Base-by-base conservation (phyloP, 2,329 filamentous ascomycete species). In the Metarhizium anisopliae region DNA sequence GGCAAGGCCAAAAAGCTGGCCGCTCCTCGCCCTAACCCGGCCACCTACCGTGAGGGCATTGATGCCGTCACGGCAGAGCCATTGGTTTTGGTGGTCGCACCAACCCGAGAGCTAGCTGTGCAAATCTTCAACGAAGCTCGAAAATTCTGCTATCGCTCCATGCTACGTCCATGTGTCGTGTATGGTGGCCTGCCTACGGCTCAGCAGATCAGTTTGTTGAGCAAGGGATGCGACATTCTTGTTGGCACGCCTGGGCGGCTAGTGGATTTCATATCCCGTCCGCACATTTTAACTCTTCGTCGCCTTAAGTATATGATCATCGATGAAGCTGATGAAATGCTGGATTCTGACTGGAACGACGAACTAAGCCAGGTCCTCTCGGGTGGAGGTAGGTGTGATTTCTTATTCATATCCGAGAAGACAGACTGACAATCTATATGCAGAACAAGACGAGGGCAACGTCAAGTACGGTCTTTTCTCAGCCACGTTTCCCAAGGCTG, bases 121-220 rank as follows among this genome's bases (percentile, higher is more conserved):
- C 94, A 99, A 67, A 96, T 97, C 62, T 97, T 96, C 72, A 90
- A 96, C 60, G 93, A 97, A 68, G 86, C 90, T 30, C 87, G 94
- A 59, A 90, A 93, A 63, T 83, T 97, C 51, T 96, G 91, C 68
- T 99, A 99, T 65, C 86, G 94, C 1, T 91, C 89, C 3, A 96
- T 95, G 90, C 79, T 99, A 56, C 90, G 94, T 45, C 93, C 94
- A 29, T 91, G 88, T 62, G 90, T 95, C 47, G 78, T 87, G 35
- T 99, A 97, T 62, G 94, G 94, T 52, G 94, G 94, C 59, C 84
- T 84, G 6, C 89, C 90, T 0, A 66, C 83, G n/a, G 69, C 71
- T 2, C 80, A 86, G 13, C 90, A 96, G 70, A 76, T 85, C 4
- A 74, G 79, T 6, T 86, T 95, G 66, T 79, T 99, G 1, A 77